Conservation (phyloP, 805 yeast genomes). For the Candida ficus region DNA sequence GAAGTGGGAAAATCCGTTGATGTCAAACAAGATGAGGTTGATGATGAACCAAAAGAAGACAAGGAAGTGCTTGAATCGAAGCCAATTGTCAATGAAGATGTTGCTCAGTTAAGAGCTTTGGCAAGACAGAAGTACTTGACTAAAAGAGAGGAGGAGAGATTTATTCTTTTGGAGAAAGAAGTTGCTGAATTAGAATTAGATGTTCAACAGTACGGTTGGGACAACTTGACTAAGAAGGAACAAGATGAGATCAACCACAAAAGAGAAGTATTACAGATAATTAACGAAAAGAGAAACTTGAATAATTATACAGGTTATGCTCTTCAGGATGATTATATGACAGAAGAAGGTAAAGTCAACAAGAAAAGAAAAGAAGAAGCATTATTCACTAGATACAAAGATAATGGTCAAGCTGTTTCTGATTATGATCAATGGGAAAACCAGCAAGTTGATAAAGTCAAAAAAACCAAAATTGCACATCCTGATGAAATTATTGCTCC, state of each 20-base stretch:
- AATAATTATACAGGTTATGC: constrained; percentile 36
- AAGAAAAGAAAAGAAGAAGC: constrained; percentile 47
- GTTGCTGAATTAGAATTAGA: constrained; percentile 45
- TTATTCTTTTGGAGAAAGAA: constrained; percentile 40
- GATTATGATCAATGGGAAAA: constrained; percentile 22
- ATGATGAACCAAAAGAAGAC: neutral
- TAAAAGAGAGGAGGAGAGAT: constrained; percentile 43
- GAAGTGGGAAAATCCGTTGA: neutral
- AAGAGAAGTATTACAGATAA: constrained; percentile 41
- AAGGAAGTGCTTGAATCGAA: too few species aligned
- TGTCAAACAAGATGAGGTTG: neutral
- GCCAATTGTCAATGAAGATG: constrained; percentile 11
- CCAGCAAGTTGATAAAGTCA: constrained; percentile 14
- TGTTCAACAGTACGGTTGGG: constrained; percentile 49
- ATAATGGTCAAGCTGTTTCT: constrained; percentile 28
- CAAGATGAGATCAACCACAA: constrained; percentile 47
- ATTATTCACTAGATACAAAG: constrained; percentile 38
- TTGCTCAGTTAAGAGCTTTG: constrained; percentile 35
- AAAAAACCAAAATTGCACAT: constrained; percentile 23
- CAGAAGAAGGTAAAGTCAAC: constrained; percentile 48
- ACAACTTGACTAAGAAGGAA: constrained; percentile 42
- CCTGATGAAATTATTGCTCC: constrained; percentile 39
- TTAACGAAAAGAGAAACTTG: constrained; percentile 32
- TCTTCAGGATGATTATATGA: constrained; percentile 54
- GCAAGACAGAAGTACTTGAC: constrained; percentile 46